Conservation (phyloP, 139 green algal species). For the Mychonastes homosphaera region DNA sequence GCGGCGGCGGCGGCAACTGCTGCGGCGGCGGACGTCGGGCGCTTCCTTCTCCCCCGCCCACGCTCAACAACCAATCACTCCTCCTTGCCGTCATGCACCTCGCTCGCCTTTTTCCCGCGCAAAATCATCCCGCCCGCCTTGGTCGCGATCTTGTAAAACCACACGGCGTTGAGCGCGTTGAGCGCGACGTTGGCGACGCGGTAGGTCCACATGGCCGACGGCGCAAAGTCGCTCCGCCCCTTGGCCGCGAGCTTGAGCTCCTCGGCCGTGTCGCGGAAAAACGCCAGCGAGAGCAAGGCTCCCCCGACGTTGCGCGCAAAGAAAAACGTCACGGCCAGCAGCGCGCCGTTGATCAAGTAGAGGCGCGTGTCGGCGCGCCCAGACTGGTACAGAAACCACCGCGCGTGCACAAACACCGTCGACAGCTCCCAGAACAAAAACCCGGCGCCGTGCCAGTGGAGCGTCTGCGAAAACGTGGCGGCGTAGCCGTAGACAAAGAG, state of each 20-base stretch:
- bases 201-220: conserved; percentile 24
- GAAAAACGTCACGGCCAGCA: conserved; percentile 31
- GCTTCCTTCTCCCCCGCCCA: no score
- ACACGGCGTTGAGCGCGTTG: conserved; percentile 38
- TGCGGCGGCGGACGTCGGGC: no score
- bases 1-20: no score
- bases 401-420: conserved; percentile 37
- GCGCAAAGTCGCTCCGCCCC: conserved; percentile 13
- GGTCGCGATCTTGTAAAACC: conserved; percentile 32
- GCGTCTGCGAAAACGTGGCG: conserved; percentile 11
- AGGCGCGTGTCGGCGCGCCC: conserved; percentile 12
- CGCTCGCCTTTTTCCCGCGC: conserved; percentile 20
- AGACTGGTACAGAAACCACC: conserved; percentile 42
- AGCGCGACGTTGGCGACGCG: conserved; percentile 25
- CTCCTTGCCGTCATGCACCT: no score
- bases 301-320: conserved; percentile 21
- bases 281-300: conserved; percentile 11
- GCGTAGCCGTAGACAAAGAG: conserved; percentile 27
- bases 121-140: conserved; percentile 14
- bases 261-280: conserved; percentile 13
- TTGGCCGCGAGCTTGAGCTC: conserved; percentile 6
- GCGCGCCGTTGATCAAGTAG: conserved; percentile 35
- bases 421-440: conserved; percentile 49
- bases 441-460: conserved; percentile 30
- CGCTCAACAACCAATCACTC: no score